Evolutionary conservation across 371 early-diverging fungal species (phyloP).

Genomic region (Saksenaea vasiformis): DNA sequence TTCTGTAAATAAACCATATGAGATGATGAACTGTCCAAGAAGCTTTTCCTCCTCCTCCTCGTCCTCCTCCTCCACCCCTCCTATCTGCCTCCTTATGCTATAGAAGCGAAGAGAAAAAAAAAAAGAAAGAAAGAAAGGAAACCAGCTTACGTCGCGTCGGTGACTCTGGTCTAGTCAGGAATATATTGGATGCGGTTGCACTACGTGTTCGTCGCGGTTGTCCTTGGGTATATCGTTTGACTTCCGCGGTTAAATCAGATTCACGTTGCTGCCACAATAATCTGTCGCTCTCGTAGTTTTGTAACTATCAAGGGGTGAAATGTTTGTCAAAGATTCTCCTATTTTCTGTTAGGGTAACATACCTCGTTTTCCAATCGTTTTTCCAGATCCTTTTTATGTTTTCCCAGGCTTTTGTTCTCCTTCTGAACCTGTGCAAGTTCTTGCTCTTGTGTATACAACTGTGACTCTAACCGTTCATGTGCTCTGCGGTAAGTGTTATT

Average conservation of each 20-base stretch:
- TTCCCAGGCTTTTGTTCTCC: constrained; percentile 17
- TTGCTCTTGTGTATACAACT: constrained; percentile 28
- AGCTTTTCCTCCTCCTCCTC: background rate
- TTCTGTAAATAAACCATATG: constrained; percentile 8
- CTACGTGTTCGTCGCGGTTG: constrained; percentile 25
- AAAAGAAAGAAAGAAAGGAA: background rate
- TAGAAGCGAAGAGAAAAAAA: background rate
- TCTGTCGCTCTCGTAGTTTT: constrained; percentile 33
- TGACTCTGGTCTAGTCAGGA: background rate
- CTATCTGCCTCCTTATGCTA: background rate
- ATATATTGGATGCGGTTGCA: constrained; percentile 18
- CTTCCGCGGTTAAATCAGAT: constrained; percentile 22
- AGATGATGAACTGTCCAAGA: background rate
- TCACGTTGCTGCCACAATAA: constrained; percentile 34
- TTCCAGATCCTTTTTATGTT: constrained; percentile 24
- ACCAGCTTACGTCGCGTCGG: background rate
- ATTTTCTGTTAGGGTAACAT: constrained; percentile 5
- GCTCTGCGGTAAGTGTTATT: constrained; percentile 23
- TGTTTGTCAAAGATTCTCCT: background rate
- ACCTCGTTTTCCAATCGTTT: constrained; percentile 31
- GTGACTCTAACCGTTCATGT: constrained; percentile 30
- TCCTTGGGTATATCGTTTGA: constrained; percentile 14
- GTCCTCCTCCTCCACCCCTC: background rate
- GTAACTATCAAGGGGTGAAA: constrained; percentile 14
- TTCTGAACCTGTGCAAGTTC: constrained; percentile 21